Evolutionary conservation across 1,284 basidiomycete genomes (phyloP).

Genomic region (Coniferiporia sulphurascens): DNA sequence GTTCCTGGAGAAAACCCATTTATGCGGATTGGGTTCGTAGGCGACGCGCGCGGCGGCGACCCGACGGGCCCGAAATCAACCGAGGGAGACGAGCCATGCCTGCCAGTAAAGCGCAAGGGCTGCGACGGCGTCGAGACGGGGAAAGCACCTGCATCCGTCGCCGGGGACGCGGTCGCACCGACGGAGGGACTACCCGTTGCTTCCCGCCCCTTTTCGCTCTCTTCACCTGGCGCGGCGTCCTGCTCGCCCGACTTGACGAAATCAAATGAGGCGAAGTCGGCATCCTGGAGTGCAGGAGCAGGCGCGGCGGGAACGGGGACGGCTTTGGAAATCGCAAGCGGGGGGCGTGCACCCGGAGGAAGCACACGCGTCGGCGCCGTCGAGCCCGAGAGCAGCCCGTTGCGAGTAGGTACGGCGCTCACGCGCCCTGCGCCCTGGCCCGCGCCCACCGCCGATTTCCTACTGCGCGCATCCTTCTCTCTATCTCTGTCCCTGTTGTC

Average conservation of each 20-base stretch:
- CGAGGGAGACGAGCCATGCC: constrained; percentile 29
- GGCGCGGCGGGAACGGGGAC: constrained; percentile 72
- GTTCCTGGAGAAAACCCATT: constrained; percentile 46
- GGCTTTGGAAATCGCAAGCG: constrained; percentile 63
- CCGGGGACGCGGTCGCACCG: constrained; percentile 1
- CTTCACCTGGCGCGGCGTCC: neutral
- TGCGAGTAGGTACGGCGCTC: constrained; percentile 17
- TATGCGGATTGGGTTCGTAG: constrained; percentile 32
- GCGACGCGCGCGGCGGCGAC: constrained; percentile 53
- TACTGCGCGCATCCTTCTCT: constrained; percentile 29
- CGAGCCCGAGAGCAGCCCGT: constrained; percentile 48
- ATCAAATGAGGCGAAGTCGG: constrained; percentile 70
- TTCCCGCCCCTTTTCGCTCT: neutral
- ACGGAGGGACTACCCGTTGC: constrained; percentile 14
- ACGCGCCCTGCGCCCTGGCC: constrained; percentile 21
- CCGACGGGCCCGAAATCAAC: constrained; percentile 74
- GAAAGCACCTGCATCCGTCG: constrained; percentile 34
- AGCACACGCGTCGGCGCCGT: constrained; percentile 47
- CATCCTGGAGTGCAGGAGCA: constrained; percentile 70
- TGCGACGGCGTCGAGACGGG: constrained; percentile 48
- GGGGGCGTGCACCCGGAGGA: constrained; percentile 45
- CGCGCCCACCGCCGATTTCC: constrained; percentile 16
- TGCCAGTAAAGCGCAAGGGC: constrained; percentile 30
- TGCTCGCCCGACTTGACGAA: constrained; percentile 31
- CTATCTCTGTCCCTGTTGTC: constrained; percentile 37